Conservation (phyloP, 2,329 filamentous ascomycete genomes). For the Chaetomium strumarium region DNA sequence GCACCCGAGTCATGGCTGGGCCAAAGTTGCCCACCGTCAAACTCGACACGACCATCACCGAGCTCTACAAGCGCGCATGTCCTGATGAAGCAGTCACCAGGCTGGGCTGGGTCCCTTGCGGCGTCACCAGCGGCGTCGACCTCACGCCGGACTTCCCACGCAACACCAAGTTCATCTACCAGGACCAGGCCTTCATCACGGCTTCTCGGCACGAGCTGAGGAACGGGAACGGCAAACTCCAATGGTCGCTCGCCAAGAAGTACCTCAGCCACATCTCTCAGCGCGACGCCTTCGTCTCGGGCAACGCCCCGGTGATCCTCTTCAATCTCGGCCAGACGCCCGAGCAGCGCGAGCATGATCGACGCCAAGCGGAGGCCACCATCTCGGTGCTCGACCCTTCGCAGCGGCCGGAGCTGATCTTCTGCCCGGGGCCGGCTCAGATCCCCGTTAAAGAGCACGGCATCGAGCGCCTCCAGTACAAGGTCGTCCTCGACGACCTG, state of each 20-base stretch:
- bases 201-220: conserved; percentile 19
- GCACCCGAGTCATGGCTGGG: background rate
- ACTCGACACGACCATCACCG: conserved; percentile 32
- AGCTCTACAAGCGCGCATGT: conserved; percentile 30
- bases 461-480: conserved; percentile 29
- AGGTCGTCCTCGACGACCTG: conserved; percentile 29
- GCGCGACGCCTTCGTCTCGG: conserved; percentile 32
- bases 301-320: conserved; percentile 25
- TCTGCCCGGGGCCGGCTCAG: conserved; percentile 28
- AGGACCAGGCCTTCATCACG: conserved; percentile 31
- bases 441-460: conserved; percentile 25
- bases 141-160: conserved; percentile 28
- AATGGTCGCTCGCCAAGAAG: conserved; percentile 28
- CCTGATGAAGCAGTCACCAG: conserved; percentile 21
- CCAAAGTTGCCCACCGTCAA: conserved; percentile 28
- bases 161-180: conserved; percentile 34
- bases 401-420: conserved; percentile 31
- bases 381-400: conserved; percentile 25
- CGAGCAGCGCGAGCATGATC: conserved; percentile 25
- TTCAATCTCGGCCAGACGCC: conserved; percentile 27
- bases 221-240: conserved; percentile 14
- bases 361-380: conserved; percentile 28
- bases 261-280: conserved; percentile 33
- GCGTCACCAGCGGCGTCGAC: conserved; percentile 25
- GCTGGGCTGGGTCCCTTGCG: conserved; percentile 30